A percentile compares a stretch with the other conserved stretches of the same genome.
Evolutionary conservation across 441 rosid genomes (phyloP).

Genomic region (Cnidoscolus chayamansa): DNA sequence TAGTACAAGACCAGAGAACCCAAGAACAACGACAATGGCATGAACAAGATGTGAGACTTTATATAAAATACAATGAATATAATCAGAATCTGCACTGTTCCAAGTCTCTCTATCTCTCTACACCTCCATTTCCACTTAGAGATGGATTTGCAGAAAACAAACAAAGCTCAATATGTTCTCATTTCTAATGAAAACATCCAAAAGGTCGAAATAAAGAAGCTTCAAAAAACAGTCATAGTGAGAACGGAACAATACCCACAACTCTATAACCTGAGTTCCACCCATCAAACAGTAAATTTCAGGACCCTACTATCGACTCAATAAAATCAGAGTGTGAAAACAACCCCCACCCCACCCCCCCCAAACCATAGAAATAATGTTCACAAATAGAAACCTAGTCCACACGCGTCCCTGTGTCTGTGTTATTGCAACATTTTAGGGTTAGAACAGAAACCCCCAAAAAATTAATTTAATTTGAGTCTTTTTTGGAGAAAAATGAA

Average conservation of each 20-base stretch:
- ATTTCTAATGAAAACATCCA: constrained; percentile 9
- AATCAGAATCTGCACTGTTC: constrained; percentile 13
- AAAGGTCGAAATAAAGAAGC: neutral
- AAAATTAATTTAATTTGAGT: neutral
- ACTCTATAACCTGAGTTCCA: constrained; percentile 21
- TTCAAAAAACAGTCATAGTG: neutral
- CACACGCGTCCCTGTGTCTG: constrained; percentile 14
- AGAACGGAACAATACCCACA: constrained; percentile 20
- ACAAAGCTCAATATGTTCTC: constrained; percentile 37
- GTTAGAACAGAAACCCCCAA: constrained; percentile 27
- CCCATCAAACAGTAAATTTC: constrained; percentile 28
- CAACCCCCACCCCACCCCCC: neutral
- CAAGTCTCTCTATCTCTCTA: constrained; percentile 26
- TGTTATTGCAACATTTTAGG: constrained; percentile 36
- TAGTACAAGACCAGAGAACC: constrained; percentile 12
- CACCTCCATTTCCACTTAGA: constrained; percentile 44
- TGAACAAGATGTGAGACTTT: no score
- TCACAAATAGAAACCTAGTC: constrained; percentile 38
- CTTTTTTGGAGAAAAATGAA: neutral
- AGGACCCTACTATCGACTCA: neutral
- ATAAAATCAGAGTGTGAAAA: constrained; percentile 18
- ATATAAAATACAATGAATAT: neutral
- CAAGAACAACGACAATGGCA: constrained; percentile 23
- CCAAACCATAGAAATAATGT: constrained; percentile 3
- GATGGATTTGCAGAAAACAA: constrained; percentile 44